These are phyloP conservation scores for Stachybotrys chartarum DNA, from an alignment of 2,329 filamentous ascomycete species.

Conservation along the genomic window DNA sequence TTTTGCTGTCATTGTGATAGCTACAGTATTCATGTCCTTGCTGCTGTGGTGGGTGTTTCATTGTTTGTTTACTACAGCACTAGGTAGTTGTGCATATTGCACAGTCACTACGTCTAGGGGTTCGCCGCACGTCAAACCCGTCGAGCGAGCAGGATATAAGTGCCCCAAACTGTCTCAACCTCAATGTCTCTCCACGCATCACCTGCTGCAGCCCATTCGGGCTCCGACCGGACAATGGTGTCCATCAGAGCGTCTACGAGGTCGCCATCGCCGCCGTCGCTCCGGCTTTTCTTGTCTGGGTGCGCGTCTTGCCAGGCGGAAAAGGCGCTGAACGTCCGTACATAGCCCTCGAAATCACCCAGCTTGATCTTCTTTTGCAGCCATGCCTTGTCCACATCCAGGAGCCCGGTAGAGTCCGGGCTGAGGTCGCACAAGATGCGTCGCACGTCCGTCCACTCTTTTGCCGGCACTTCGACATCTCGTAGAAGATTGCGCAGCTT, in stretches of 20 bases:
- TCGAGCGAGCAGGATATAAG: constrained; percentile 49
- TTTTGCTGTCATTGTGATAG: too few species aligned
- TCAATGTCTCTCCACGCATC: constrained; percentile 45
- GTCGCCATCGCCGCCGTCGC: constrained; percentile 51
- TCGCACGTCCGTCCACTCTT: constrained; percentile 44
- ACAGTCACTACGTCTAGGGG: not conserved
- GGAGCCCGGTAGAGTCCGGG: constrained; percentile 24
- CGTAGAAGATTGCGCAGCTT: constrained; percentile 45
- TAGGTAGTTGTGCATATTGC: not conserved
- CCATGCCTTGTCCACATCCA: constrained; percentile 32
- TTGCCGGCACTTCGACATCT: constrained; percentile 42
- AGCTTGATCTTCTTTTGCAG: constrained; percentile 47
- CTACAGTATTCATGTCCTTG: too few species aligned
- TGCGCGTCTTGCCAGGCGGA: constrained; percentile 51
- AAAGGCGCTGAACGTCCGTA: constrained; percentile 53
- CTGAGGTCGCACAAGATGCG: constrained; percentile 52
- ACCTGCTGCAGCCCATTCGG: constrained; percentile 40
- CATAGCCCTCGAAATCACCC: constrained; percentile 53
- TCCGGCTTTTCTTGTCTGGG: constrained; percentile 38
- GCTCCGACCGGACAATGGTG: constrained; percentile 45
- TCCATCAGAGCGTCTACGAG: constrained; percentile 57
- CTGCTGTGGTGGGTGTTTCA: too few species aligned
- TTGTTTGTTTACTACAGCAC: too few species aligned
- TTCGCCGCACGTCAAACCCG: constrained; percentile 13
- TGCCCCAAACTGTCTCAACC: constrained; percentile 55